Percentiles rank a stretch among this genome's conserved stretches.
phyloP scores from a whole-genome alignment of 208 protist species.

The Tritrichomonas musculus region DNA sequence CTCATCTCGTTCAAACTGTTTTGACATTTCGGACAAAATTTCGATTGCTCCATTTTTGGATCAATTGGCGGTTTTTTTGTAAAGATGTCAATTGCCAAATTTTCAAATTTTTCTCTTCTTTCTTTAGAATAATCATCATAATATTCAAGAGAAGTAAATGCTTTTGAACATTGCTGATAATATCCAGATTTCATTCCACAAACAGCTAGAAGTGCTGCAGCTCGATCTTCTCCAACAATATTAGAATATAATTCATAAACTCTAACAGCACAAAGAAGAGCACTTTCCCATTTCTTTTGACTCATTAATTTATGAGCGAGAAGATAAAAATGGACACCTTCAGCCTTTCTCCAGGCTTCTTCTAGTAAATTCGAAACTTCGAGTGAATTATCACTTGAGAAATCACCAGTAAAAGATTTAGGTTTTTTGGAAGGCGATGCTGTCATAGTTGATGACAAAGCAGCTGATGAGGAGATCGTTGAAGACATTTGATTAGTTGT shows the following conservation, averaged over 20 bases:
- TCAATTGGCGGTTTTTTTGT: neutral
- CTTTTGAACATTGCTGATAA: neutral
- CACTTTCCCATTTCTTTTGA: neutral
- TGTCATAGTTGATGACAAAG: no score
- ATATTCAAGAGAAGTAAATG: neutral
- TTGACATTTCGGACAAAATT: neutral
- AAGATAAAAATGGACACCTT: neutral
- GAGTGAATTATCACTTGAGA: no score
- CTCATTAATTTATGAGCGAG: neutral
- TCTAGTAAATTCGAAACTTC: neutral
- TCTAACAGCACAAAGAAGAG: neutral
- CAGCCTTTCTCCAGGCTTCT: neutral
- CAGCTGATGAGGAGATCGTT: no score
- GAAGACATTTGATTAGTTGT: no score
- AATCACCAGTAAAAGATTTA: no score
- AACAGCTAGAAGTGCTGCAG: neutral
- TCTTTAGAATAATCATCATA: neutral
- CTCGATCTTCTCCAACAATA: neutral
- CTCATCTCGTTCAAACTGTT: no score
- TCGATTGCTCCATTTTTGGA: neutral
- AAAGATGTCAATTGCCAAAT: constrained; percentile 5
- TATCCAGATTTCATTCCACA: neutral
- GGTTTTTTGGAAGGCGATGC: no score
- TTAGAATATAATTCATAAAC: neutral
- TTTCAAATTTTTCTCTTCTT: neutral